Base-by-base conservation (phyloP, 768 basidiomycete genomes). In the Leccinum disarticulatum region DNA sequence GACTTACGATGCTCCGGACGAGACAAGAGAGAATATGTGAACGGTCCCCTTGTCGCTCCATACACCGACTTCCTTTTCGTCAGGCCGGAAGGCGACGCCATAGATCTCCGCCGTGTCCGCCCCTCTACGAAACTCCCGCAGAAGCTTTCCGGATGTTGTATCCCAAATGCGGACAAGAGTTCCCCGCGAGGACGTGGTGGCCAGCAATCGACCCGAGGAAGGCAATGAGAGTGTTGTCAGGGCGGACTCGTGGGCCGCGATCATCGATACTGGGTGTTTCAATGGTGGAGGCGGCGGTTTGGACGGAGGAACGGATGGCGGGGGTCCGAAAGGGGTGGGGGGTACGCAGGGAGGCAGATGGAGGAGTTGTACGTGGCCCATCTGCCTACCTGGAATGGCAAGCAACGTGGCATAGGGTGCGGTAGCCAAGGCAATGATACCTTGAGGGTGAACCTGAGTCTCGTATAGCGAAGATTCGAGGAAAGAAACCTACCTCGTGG, bases 11-110 rank as follows among this genome's bases (percentile, higher is more conserved):
- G 83, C 73, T 8, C 86, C 86, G 19, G 87, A 83, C 43, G 81
- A 80, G 51, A 81, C 79, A 25, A 96, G 79, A 47, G 89, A 86
- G 73, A 95, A 96, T 47, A 95, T 80, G 70, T 97, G 94, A 7
- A 97, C 86, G 0, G 94, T 97, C 36, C 94, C 94, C 74, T 97
- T 97, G 73, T 97, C 94, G 69, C 93, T 95, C 89, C 93, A 93
- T 10, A 92, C 93, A 67, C 91, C 92, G 0, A 96, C 77, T 64
- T 94, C 91, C 58, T 81, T 83, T 67, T 95, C 95, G 65, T 93
- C 93, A 4, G 86, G 87, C 38, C 93, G 82, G 73, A 95, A 93
- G 13, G 89, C 87, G 19, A 95, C 89, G 3, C 92, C 92, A 72
- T 93, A 95, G 48, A 96, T 95, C 67, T 90, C 87, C 30, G 94